Evolutionary conservation across 306 rosid species (phyloP), one percentile per base, ranked within the genome.

Genomic region (Vigna hirtella): DNA sequence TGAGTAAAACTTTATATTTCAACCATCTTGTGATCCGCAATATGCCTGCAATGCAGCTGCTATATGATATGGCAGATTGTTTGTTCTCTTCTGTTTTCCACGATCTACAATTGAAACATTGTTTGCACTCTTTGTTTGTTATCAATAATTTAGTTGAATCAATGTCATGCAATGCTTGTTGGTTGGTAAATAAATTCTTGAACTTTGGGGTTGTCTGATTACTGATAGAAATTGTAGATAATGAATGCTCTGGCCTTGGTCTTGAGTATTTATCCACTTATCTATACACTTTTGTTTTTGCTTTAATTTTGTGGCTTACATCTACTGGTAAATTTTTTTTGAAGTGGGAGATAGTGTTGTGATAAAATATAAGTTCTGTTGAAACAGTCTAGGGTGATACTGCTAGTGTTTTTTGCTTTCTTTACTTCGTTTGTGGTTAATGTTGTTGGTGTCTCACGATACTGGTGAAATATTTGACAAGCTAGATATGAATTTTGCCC

Each of bases 151-250:
- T n/a, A 20, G 24, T 67, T 73, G 53, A 14, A 34, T 16, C 48
- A 32, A n/a, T 38, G n/a, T 73, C 66, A 30, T 66, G 16, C 10
- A 2, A 3, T 66, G 22, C 42, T 66, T 36, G 8, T 36, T 36
- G 42, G 73, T 40, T 49, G 16, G 70, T 57, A 45, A 20, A 66
- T 77, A 49, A 55, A 58, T 28, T 34, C 49, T 77, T 59, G 34
- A 56, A 72, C 52, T 45, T 40, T 15, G 14, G 5, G 16, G 15
- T 56, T 0, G 9, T 52, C 67, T 49, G 48, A 48, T 48, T 22
- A 14, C 47, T 61, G 52, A 38, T 34, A 36, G 20, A 76, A 50
- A 58, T 68, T 50, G 58, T 30, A 9, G 52, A 48, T 28, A 9
- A 20, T 11, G n/a, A 58, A 59, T 16, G 11, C 48, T 67, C 38